Base-by-base conservation (phyloP, 2,329 filamentous ascomycete genomes). In the Arthroderma sp. region DNA sequence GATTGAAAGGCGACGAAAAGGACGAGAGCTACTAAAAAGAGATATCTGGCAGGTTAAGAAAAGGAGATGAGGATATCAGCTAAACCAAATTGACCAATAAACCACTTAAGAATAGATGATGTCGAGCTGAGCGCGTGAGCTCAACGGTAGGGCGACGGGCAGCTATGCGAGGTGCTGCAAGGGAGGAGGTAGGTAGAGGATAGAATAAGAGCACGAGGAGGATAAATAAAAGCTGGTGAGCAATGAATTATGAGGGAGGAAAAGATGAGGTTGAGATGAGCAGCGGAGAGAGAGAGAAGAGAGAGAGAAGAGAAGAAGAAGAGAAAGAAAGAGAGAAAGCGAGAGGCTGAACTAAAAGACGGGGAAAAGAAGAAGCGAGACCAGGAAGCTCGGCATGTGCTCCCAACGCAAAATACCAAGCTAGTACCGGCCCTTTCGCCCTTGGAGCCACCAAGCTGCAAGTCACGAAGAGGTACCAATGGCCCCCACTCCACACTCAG, bases 21-120 rank as follows among this genome's bases (percentile, higher is more conserved):
- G 37, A 33, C 28, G 22, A 40, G 15, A 29, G 36, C 27, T 22
- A 43, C 36, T 42, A 42, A 32, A 32, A 30, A 27, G 22, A 29
- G 31, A 38, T 43, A 49, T 48, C 50, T 52, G 47, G 36, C 11
- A 42, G 29, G 46, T 49, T 49, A 45, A 46, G 43, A 47, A 34
- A 44, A 37, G 36, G 28, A n/a, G 30, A 31, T 36, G 34, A 31
- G 11, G 37, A 22, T 44, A 61, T 59, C 57, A 65, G 62, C 55
- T 58, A 52, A 49, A 58, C 52, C 6, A 37, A 58, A 53, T 38
- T 10, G 36, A 42, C 31, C 33, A 40, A 29, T 29, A 41, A 5
- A 40, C 31, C 42, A 43, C 41, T 30, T 44, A 22, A 29, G 32
- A 40, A 28, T n/a, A 32, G 39, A 36, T 7, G 15, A 45, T 27